Evolutionary conservation across 2,329 filamentous ascomycete genomes (phyloP), one percentile per base, ranked within the genome.

Genomic region (Diaporthe ampelina): DNA sequence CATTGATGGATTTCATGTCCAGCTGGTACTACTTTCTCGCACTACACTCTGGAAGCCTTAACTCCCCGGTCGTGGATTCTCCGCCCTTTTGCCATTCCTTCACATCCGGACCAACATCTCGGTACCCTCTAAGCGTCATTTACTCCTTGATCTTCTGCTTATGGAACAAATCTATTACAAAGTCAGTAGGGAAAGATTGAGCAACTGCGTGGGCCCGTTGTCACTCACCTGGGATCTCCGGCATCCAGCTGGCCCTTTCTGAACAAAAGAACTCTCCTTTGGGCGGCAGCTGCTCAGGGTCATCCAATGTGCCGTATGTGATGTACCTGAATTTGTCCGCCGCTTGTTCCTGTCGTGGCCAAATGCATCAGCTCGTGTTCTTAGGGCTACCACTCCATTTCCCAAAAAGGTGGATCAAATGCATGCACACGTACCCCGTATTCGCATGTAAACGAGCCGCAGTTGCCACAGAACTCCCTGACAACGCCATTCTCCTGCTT

Each of bases 251-350:
- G 7, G 84, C 81, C 73, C 86, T 81, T 52, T 82, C 78, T 70
- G 83, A 87, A 78, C 87, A 89, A 76, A 89, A 90, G 80, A 90
- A 90, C 76, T 90, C 88, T 0, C 87, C 88, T 77, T 88, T 89
- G 0, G 88, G 88, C 8, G 86, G 85, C 13, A 89, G 78, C 68
- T 80, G 82, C 19, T 86, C 85, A 0, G 85, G 85, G 26, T 88
- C 82, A 73, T 90, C 87, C 5, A 90, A 79, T 0, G 87, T 87
- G 1, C 88, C 88, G 79, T 84, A 85, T 75, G 85, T 81, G 37
- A 86, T 77, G 67, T 85, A 86, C n/a, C 82, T 80, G 72, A 84
- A 84, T 76, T 82, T 82, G 54, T 87, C 85, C 24, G 84, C 85
- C 13, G 88, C 83, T 77, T 86, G 78, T 76, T 85, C 81, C 81